Evolutionary conservation across 345 rosid genomes (phyloP).

Genomic region (Lepidium africanum): DNA sequence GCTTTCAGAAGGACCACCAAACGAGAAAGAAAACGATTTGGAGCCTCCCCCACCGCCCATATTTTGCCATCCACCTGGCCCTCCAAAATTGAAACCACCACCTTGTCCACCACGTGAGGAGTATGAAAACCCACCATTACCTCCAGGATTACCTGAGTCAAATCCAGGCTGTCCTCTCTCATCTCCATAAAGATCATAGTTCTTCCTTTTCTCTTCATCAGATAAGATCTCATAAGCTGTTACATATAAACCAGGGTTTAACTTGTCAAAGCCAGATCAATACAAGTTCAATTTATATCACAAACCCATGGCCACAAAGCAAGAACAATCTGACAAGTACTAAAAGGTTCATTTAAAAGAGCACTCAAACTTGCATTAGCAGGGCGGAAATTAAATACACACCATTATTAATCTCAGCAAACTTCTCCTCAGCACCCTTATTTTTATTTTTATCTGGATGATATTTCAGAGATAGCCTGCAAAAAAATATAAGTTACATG

Average conservation of each 20-base stretch:
- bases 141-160: constrained; percentile 58
- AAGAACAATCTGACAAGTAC: neutral
- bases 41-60: constrained; percentile 71
- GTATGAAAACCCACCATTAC: constrained; percentile 46
- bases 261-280: neutral
- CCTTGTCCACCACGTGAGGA: constrained; percentile 61
- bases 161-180: constrained; percentile 83
- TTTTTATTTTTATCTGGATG: constrained; percentile 93
- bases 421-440: constrained; percentile 82
- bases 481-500: neutral
- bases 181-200: constrained; percentile 83
- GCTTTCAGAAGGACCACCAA: constrained; percentile 44
- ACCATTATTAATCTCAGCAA: constrained; percentile 91
- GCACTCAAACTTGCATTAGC: neutral
- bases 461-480: constrained; percentile 74
- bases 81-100: constrained; percentile 43
- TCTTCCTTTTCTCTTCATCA: constrained; percentile 81
- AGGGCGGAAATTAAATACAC: constrained; percentile 1
- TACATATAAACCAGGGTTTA: constrained; percentile 12
- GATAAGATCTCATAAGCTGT: constrained; percentile 92
- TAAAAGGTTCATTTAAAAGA: neutral
- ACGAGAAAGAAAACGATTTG: constrained; percentile 58
- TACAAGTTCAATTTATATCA: neutral
- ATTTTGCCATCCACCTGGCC: constrained; percentile 67
- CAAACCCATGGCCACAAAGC: neutral